Conservation (phyloP, 2,329 filamentous ascomycete genomes). For the Epichloe sylvatica region DNA sequence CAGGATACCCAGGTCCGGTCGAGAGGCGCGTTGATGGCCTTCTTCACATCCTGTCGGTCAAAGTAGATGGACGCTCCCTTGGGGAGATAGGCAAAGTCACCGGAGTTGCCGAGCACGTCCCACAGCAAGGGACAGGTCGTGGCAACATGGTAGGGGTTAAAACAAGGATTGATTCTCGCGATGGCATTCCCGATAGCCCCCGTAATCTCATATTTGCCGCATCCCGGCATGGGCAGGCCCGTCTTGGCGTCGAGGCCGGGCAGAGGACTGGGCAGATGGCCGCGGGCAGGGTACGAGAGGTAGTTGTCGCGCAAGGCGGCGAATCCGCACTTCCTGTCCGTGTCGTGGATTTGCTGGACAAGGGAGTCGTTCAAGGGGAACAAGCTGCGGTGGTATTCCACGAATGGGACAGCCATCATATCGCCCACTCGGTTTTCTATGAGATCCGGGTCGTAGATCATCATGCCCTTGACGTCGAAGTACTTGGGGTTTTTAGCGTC, state of each 20-base stretch:
- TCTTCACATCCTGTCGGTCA: conserved; percentile 54
- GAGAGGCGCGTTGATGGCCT: conserved; percentile 49
- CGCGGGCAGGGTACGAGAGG: conserved; percentile 52
- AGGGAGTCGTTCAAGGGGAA: conserved; percentile 31
- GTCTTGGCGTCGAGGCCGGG: conserved; percentile 16
- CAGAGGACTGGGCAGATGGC: conserved; percentile 14
- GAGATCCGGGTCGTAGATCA: conserved; percentile 57
- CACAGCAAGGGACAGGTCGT: conserved; percentile 57
- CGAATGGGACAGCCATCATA: conserved; percentile 40
- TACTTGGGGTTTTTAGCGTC: conserved; percentile 47
- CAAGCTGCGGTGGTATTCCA: conserved; percentile 48
- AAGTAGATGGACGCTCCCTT: conserved; percentile 49
- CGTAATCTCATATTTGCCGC: conserved; percentile 39
- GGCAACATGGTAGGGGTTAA: conserved; percentile 56
- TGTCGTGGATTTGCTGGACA: conserved; percentile 17
- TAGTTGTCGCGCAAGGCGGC: conserved; percentile 41
- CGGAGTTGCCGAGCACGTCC: conserved; percentile 56
- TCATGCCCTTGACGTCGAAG: conserved; percentile 50
- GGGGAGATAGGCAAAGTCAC: conserved; percentile 44
- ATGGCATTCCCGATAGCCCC: conserved; percentile 41
- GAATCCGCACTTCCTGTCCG: conserved; percentile 41
- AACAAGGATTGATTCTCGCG: conserved; percentile 56
- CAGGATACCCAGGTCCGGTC: conserved; percentile 41
- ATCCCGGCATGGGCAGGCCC: conserved; percentile 17
- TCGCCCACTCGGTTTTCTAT: conserved; percentile 31